A percentile compares a stretch with the other conserved stretches of the same genome.
Evolutionary conservation across 2,329 filamentous ascomycete species (phyloP).

Genomic region (Apiospora pterosperma): DNA sequence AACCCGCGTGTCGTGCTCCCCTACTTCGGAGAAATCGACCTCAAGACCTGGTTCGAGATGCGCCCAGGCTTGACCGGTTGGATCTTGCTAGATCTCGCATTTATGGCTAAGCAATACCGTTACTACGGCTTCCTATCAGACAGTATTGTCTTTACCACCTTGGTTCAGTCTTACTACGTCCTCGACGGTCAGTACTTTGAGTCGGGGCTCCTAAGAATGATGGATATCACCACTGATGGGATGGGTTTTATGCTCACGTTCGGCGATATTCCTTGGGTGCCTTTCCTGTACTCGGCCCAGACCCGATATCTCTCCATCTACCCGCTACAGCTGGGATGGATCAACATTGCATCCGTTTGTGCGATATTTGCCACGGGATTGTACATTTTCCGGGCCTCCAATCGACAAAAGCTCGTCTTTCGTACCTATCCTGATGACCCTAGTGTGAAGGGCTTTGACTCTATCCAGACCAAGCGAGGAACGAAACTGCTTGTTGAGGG

Average conservation of each 20-base stretch:
- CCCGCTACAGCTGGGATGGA: slow-evolving; percentile 71
- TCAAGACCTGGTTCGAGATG: slow-evolving; percentile 87
- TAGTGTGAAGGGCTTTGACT: slow-evolving; percentile 73
- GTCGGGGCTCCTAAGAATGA: slow-evolving; percentile 82
- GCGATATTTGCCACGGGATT: slow-evolving; percentile 70
- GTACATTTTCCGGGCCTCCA: slow-evolving; percentile 85
- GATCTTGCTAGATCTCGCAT: slow-evolving; percentile 81
- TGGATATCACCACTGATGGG: slow-evolving; percentile 89
- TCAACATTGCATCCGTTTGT: slow-evolving; percentile 62
- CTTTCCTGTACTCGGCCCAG: slow-evolving; percentile 83
- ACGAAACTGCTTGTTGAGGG: slow-evolving; percentile 79
- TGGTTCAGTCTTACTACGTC: slow-evolving; percentile 78
- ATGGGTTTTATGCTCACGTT: slow-evolving; percentile 96
- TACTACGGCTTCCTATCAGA: slow-evolving; percentile 80
- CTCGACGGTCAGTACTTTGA: slow-evolving; percentile 87
- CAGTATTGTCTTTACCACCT: slow-evolving; percentile 75
- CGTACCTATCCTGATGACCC: slow-evolving; percentile 82
- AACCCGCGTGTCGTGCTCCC: slow-evolving; percentile 83
- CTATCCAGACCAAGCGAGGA: slow-evolving; percentile 79
- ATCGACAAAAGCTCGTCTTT: slow-evolving; percentile 94
- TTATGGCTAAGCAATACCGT: slow-evolving; percentile 83
- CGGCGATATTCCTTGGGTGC: slow-evolving; percentile 89
- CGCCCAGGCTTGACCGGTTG: slow-evolving; percentile 87
- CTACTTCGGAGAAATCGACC: slow-evolving; percentile 78
- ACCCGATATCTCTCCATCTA: slow-evolving; percentile 80